phyloP scores from a whole-genome alignment of 306 rosid species.

The Sophora flavescens region DNA sequence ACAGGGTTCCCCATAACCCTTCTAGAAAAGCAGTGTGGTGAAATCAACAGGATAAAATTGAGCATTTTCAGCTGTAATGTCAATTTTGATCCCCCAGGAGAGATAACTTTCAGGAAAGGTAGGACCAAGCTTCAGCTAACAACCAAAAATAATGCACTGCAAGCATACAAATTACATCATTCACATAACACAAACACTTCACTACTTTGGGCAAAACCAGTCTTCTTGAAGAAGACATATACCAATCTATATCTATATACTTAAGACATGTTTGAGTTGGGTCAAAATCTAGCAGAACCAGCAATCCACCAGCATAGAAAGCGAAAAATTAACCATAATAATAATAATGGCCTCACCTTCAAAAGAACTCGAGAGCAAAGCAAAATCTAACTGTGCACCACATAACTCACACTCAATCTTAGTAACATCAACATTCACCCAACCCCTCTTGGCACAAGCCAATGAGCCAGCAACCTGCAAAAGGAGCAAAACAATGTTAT shows the following conservation, averaged over 20 bases:
- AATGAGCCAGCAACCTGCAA: constrained; percentile 64
- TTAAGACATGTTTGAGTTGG: constrained; percentile 1
- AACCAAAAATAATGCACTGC: background rate
- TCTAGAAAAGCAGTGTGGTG: constrained; percentile 1
- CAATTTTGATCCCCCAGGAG: constrained; percentile 13
- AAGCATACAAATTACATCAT: constrained; percentile 17
- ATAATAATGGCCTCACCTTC: constrained; percentile 54
- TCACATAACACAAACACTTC: background rate
- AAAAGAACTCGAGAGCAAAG: constrained; percentile 48
- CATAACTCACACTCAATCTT: constrained; percentile 91
- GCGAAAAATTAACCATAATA: background rate
- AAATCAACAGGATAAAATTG: background rate
- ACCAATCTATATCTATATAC: background rate
- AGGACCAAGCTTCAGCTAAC: constrained; percentile 11
- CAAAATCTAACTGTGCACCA: constrained; percentile 60
- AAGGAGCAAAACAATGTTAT: constrained; percentile 12
- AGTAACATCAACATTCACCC: constrained; percentile 78
- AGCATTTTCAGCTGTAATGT: background rate
- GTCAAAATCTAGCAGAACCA: constrained; percentile 6
- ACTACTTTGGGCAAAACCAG: background rate
- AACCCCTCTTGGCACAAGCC: constrained; percentile 95
- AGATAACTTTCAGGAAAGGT: background rate
- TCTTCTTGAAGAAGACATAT: constrained; percentile 2
- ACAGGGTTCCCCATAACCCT: background rate
- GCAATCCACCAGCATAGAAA: constrained; percentile 40